Percentiles rank a stretch among this genome's conserved stretches.
Evolutionary conservation across 2,329 filamentous ascomycete genomes (phyloP).

Genomic region (Dactylonectria estremocensis): DNA sequence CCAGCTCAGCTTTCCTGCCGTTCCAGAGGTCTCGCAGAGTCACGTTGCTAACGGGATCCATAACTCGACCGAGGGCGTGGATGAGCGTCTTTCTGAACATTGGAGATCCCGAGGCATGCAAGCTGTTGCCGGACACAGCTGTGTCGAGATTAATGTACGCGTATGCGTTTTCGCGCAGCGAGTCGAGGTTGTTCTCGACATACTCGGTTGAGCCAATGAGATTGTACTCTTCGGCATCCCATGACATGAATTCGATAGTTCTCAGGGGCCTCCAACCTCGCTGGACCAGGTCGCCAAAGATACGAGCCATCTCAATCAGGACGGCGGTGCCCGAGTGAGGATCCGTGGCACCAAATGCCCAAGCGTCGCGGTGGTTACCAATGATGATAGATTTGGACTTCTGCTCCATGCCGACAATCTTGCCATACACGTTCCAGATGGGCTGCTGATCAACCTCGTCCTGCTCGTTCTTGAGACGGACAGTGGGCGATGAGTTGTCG

Average conservation of each 20-base stretch:
- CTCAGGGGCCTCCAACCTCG: conserved; percentile 91
- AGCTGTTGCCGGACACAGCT: conserved; percentile 81
- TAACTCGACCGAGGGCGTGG: conserved; percentile 81
- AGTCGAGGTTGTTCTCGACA: conserved; percentile 86
- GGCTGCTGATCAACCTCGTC: conserved; percentile 86
- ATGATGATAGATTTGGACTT: conserved; percentile 87
- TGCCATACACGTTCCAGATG: conserved; percentile 93
- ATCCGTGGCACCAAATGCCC: conserved; percentile 89
- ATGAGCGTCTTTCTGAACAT: conserved; percentile 81
- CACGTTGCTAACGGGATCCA: conserved; percentile 79
- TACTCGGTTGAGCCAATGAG: conserved; percentile 94
- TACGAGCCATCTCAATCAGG: conserved; percentile 88
- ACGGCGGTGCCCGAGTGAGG: conserved; percentile 92
- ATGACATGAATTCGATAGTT: conserved; percentile 97
- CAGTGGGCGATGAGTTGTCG: conserved; percentile 79
- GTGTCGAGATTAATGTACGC: conserved; percentile 94
- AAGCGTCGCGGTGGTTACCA: conserved; percentile 94
- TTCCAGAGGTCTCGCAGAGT: conserved; percentile 86
- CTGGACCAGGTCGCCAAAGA: conserved; percentile 83
- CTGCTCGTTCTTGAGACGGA: conserved; percentile 88
- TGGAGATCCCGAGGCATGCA: conserved; percentile 86
- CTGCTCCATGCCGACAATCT: conserved; percentile 88
- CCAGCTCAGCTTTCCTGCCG: conserved; percentile 71
- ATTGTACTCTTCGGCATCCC: conserved; percentile 96
- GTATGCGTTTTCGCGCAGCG: conserved; percentile 80